Percentiles rank a stretch among this genome's conserved stretches.
Conservation (phyloP, 768 basidiomycete species). For the Trametes punicea region DNA sequence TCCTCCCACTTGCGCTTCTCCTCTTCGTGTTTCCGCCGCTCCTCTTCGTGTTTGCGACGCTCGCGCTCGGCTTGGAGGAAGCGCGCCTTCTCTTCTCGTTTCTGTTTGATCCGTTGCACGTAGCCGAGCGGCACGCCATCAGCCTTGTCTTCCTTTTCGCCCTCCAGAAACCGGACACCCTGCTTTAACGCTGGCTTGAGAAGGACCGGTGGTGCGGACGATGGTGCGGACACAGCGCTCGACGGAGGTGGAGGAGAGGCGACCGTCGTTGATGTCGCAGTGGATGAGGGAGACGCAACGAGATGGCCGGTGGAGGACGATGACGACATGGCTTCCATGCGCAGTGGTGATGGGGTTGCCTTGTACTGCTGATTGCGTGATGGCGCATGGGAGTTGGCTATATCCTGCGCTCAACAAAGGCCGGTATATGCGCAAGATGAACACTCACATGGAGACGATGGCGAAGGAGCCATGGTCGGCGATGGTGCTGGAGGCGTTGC, state of each 20-base stretch:
- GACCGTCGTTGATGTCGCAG: neutral
- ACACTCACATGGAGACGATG: slow-evolving; percentile 5
- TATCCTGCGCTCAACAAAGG: neutral
- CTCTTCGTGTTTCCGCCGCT: slow-evolving; percentile 43
- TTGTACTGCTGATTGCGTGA: slow-evolving; percentile 27
- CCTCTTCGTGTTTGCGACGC: slow-evolving; percentile 36
- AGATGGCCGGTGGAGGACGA: neutral
- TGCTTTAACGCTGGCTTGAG: slow-evolving; percentile 19
- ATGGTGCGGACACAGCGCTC: slow-evolving; percentile 1
- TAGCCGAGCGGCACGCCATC: slow-evolving; percentile 68
- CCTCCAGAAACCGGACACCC: slow-evolving; percentile 15
- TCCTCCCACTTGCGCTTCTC: slow-evolving; percentile 43
- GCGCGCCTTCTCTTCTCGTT: slow-evolving; percentile 66
- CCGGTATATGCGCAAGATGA: neutral
- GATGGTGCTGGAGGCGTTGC: slow-evolving; percentile 2
- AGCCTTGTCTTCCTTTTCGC: slow-evolving; percentile 13
- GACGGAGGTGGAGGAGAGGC: neutral
- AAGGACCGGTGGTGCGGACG: slow-evolving; percentile 1
- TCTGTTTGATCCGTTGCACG: slow-evolving; percentile 68
- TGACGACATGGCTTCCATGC: slow-evolving; percentile 25
- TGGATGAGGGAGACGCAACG: neutral
- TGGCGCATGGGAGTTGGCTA: slow-evolving; percentile 18
- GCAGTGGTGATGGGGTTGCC: slow-evolving; percentile 28
- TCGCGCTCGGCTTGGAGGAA: slow-evolving; percentile 53
- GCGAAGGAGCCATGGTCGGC: neutral